Conservation (phyloP, 257 asterid genomes). For the Gentiana macrophylla region DNA sequence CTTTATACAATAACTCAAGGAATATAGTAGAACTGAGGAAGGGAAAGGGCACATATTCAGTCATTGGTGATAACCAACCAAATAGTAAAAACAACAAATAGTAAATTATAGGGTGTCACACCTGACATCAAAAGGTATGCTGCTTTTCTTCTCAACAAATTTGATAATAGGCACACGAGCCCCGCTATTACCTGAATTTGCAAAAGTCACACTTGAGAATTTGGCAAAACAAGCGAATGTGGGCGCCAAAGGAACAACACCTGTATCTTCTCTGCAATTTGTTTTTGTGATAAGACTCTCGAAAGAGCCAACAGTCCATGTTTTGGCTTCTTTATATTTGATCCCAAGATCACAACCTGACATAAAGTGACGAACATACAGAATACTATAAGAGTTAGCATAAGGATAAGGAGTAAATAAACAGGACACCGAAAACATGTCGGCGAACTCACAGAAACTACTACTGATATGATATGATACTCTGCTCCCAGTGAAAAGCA, state of each 20-base stretch:
- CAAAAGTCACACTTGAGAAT: constrained; percentile 2
- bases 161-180: constrained; percentile 92
- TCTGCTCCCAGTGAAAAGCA: too few relatives aligned
- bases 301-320: constrained; percentile 84
- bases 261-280: constrained; percentile 91
- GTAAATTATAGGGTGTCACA: constrained; percentile 10
- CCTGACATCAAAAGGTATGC: constrained; percentile 82
- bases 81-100: neutral
- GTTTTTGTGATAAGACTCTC: constrained; percentile 71
- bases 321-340: constrained; percentile 61
- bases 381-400: too few relatives aligned
- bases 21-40: too few relatives aligned
- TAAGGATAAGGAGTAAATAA: neutral
- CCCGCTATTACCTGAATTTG: constrained; percentile 62
- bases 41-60: too few relatives aligned
- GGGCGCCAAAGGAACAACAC: constrained; percentile 20
- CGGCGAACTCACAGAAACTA: neutral
- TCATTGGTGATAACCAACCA: too few relatives aligned
- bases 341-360: constrained; percentile 80
- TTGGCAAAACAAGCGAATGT: too few relatives aligned
- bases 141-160: too few relatives aligned
- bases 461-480: neutral
- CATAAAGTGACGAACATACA: neutral
- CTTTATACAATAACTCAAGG: too few relatives aligned
- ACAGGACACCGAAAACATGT: too few relatives aligned